Evolutionary conservation across 2,329 filamentous ascomycete genomes (phyloP).

Genomic region (Verticillium nubilum): DNA sequence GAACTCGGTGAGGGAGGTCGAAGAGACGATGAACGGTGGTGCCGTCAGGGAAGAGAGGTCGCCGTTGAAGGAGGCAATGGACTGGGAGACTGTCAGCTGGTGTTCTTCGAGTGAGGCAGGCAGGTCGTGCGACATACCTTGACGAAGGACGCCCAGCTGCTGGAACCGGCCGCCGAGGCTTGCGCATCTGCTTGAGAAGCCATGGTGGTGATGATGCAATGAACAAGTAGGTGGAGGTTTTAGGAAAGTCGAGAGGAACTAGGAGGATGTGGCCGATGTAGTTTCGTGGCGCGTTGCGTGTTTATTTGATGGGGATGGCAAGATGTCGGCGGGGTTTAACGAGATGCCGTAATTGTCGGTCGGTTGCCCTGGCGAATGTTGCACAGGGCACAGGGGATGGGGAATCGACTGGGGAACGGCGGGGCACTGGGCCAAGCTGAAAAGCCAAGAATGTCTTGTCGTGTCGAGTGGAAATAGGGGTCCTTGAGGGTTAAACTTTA

Average conservation of each 20-base stretch:
- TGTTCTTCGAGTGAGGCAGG: not conserved
- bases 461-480: not conserved
- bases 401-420: not conserved
- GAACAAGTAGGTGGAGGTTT: not conserved
- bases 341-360: not conserved
- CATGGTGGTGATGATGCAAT: not conserved
- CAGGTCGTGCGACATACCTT: not conserved
- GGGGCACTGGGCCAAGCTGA: not conserved
- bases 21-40: conserved; percentile 76
- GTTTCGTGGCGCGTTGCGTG: not conserved
- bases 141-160: conserved; percentile 2
- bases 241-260: not conserved
- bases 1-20: conserved; percentile 74
- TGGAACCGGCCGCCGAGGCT: not conserved
- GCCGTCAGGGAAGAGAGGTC: conserved; percentile 77
- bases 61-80: conserved; percentile 76
- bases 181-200: not conserved
- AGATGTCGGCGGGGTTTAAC: not conserved
- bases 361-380: not conserved
- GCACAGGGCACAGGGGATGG: not conserved
- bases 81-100: conserved; percentile 33
- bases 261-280: not conserved
- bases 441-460: not conserved
- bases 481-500: not conserved
- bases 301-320: not conserved